Evolutionary conservation across 2,329 filamentous ascomycete species (phyloP), one percentile per base, ranked within the genome.

Genomic region (Nemania diffusa): DNA sequence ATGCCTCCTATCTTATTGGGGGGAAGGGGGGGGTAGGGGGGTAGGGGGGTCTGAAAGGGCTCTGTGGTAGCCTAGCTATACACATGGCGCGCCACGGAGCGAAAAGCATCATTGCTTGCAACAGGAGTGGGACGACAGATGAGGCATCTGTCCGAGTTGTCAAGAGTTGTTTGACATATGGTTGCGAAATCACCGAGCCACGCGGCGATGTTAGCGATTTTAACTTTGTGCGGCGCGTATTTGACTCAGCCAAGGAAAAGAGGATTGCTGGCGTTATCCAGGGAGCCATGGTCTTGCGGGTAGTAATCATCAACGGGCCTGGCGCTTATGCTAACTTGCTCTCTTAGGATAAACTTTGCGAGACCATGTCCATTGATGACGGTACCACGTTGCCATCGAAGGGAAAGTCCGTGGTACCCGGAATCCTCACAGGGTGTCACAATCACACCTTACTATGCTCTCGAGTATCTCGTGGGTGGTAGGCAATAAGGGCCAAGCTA

Each of bases 401-500:
- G 24, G 4, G 8, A 32, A 29, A 20, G 50, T 32, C 13, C 50
- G 32, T 5, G 50, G 50, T n/a, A 52, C 50, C 13, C 8, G 17
- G 26, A 52, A 52, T 20, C 24, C 32, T 8, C 50, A 52, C 24
- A 4, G n/a, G n/a, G n/a, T n/a, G n/a, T n/a, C n/a, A n/a, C n/a
- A n/a, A n/a, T n/a, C n/a, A n/a, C n/a, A n/a, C n/a, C n/a, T n/a
- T n/a, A n/a, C n/a, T n/a, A 29, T 17, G 26, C 29, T 32, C 29
- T 79, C 78, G 0, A 79, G 77, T 57, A 74, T 78, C 26, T 78
- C 78, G 0, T 77, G 78, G 26, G 69, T 80, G 5, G 58, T 80
- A 3, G 81, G 79, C 5, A 76, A 76, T 48, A 73, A 74, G 17
- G 76, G 75, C 1, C 81, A 83, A 58, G 73, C 78, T 34, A 82